Base-by-base conservation (phyloP, 1,284 basidiomycete genomes). In the Sanghuangporus weigelae region DNA sequence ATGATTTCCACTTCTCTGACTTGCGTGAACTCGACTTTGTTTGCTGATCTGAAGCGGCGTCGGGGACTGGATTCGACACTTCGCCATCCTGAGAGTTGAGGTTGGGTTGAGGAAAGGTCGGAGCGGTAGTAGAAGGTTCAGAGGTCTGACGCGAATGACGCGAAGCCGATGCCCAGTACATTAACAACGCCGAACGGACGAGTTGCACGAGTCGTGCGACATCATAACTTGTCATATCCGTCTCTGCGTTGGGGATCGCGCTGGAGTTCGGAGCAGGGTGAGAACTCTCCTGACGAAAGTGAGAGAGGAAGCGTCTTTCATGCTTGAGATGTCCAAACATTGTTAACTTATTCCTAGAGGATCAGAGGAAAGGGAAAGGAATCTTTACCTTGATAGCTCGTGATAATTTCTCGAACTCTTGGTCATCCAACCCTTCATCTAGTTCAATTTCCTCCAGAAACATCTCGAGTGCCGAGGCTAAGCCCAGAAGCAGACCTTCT, bases 161-260 rank as follows among this genome's bases (percentile, higher is more conserved):
- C 16, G 11, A 4, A 16, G 44, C 0, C 8, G 44, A 89, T 67
- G 86, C 83, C 77, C 87, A 85, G 66, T 90, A 92, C 68, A 83
- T 86, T 39, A 90, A 72, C 23, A 91, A 80, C 3, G 87, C 85
- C 69, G 81, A 87, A 85, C 89, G 90, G 71, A 93, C 92, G 1
- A 92, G 74, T 70, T 93, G 92, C 86, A 93, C 88, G 12, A 93
- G 76, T n/a, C 89, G 81, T 3, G 91, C 89, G 54, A 93, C 78
- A 69, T 93, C 92, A 67, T 46, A 5, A 46, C 88, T 88, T 0
- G 90, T 90, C 71, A 83, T 84, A 62, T 92, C 83, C 54, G 68
- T 14, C 74, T 74, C 26, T 31, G 26, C 26, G 5, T 31, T 62
- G 58, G 11, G 11, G 2, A 1, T 46, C 16, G 11, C 7, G 16